phyloP scores from a whole-genome alignment of 371 early-diverging fungal species.

The Rhizopus sp. region DNA sequence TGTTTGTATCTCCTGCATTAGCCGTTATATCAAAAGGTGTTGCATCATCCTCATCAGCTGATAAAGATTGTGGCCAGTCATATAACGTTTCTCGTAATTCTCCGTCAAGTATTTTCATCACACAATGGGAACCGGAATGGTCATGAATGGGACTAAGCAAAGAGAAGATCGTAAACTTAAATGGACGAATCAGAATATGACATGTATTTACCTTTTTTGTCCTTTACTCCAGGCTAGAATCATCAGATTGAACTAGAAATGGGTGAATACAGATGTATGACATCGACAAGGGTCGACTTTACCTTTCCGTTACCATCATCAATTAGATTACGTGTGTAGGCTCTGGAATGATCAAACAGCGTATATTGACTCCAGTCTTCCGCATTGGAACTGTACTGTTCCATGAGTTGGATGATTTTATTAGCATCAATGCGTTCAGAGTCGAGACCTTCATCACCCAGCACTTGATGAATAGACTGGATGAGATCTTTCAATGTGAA shows the following conservation, averaged over 20 bases:
- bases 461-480: constrained; percentile 24
- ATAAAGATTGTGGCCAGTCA: constrained; percentile 66
- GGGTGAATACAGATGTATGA: neutral
- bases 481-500: constrained; percentile 20
- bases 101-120: constrained; percentile 91
- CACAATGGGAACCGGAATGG: constrained; percentile 92
- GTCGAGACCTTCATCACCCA: constrained; percentile 39
- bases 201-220: constrained; percentile 60
- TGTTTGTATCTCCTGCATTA: constrained; percentile 1
- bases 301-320: constrained; percentile 91
- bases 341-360: constrained; percentile 71
- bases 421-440: constrained; percentile 63
- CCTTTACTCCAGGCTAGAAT: constrained; percentile 88
- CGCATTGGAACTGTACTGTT: constrained; percentile 59
- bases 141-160: constrained; percentile 86
- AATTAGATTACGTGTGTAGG: constrained; percentile 85
- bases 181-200: neutral
- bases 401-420: constrained; percentile 66
- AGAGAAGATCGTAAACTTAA: constrained; percentile 6
- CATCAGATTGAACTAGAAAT: constrained; percentile 80
- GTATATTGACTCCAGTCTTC: constrained; percentile 81
- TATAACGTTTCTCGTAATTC: constrained; percentile 80
- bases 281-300: neutral
- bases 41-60: constrained; percentile 22
- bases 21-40: constrained; percentile 18